Evolutionary conservation across 2,329 filamentous ascomycete genomes (phyloP), one percentile per base, ranked within the genome.

Genomic region (Curvularia verruculosa): DNA sequence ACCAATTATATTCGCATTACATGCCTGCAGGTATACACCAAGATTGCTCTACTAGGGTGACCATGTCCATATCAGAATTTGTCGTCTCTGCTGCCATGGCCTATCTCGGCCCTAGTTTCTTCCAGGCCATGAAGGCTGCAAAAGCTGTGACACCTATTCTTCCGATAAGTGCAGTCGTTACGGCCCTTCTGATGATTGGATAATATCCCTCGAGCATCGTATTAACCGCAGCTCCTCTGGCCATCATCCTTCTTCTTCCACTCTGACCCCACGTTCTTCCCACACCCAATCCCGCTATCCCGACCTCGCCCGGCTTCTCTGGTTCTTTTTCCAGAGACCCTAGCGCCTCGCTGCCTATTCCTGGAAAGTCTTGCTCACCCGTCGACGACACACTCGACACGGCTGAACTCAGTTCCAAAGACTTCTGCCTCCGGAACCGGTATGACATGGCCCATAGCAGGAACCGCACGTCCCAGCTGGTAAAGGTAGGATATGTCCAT

Each of bases 401-500:
- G 4, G 49, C 55, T n/a, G 61, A 56, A 3, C 60, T 61, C 69
- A 75, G 71, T 41, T 74, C 73, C 19, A 63, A 48, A 15, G 67
- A 68, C 56, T 75, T 77, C 40, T 70, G 70, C 23, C 61, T 64
- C 5, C 76, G 83, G 66, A 89, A 83, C 6, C 77, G 75, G 60
- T 83, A 83, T 0, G 86, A 88, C 67, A 89, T 74, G 9, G 86
- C 68, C 78, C 82, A 87, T 52, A 89, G 81, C 10, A 85, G 77
- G 29, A 86, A 76, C 5, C 83, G 79, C 3, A 89, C 79, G 65
- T 90, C 88, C 54, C 80, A 80, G 1, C 84, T 80, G 0, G 87
- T 88, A 68, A 90, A 89, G 1, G 85, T 89, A 0, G 88, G 88
- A 66, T 89, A 89, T 28, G 82, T 83, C 87, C 87, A 90, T 24